phyloP scores from a whole-genome alignment of 139 green algal genomes.

The Chlorella vulgaris region DNA sequence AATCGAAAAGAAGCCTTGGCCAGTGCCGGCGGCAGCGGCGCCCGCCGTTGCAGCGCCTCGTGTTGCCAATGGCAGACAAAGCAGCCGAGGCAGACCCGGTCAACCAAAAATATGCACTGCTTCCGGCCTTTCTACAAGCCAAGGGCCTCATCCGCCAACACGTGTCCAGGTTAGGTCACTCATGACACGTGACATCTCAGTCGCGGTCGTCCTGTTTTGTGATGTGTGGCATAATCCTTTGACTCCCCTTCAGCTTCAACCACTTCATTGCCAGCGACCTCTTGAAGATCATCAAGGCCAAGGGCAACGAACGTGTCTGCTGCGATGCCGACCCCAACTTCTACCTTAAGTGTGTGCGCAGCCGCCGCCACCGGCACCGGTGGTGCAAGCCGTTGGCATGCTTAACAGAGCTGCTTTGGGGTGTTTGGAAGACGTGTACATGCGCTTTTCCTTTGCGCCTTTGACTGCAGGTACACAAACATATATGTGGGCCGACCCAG shows the following conservation, averaged over 20 bases:
- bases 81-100: neutral
- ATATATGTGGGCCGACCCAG: conserved; percentile 94
- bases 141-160: conserved; percentile 88
- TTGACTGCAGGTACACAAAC: conserved; percentile 88
- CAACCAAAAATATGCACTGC: conserved; percentile 90
- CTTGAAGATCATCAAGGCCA: conserved; percentile 95
- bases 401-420: no score
- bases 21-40: neutral
- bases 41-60: neutral
- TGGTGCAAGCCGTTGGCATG: no score
- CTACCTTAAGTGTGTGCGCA: conserved; percentile 86
- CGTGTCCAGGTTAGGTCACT: neutral
- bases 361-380: no score
- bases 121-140: conserved; percentile 93
- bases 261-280: conserved; percentile 98
- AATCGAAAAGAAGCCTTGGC: no score
- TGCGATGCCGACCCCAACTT: conserved; percentile 98
- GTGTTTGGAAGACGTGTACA: no score
- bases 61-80: no score
- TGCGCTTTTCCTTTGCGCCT: no score
- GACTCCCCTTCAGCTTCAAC: conserved; percentile 99
- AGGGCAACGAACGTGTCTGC: conserved; percentile 93
- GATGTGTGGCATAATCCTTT: conserved; percentile 26
- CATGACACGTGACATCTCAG: no score
- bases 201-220: neutral